These are phyloP conservation scores for Physcia stellaris DNA, from an alignment of 495 filamentous ascomycete genomes.

Conservation along the genomic window DNA sequence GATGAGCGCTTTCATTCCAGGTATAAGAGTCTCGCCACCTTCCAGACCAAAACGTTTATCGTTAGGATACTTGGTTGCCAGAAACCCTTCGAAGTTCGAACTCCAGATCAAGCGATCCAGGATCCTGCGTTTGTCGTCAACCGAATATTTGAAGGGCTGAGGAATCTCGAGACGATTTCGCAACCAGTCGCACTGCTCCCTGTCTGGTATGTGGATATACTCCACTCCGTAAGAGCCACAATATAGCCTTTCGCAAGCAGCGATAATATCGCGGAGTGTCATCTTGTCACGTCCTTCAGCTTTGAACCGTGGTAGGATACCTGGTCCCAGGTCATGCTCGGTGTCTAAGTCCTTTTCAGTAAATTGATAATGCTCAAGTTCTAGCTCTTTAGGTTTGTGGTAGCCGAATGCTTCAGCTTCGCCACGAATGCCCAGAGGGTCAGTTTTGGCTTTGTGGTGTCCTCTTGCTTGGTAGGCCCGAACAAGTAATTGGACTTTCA, in stretches of 20 bases:
- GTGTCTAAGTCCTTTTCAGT: slow-evolving; percentile 87
- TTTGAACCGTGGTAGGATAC: slow-evolving; percentile 90
- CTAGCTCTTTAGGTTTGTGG: slow-evolving; percentile 79
- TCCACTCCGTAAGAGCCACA: slow-evolving; percentile 93
- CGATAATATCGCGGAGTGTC: slow-evolving; percentile 89
- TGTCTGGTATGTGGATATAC: slow-evolving; percentile 96
- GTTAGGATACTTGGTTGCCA: slow-evolving; percentile 95
- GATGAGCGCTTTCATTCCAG: slow-evolving; percentile 98
- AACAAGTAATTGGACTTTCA: slow-evolving; percentile 94
- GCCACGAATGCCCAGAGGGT: slow-evolving; percentile 85
- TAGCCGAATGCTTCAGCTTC: slow-evolving; percentile 77
- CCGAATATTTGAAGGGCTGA: slow-evolving; percentile 83
- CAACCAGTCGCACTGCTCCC: slow-evolving; percentile 97
- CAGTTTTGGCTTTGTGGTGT: slow-evolving; percentile 95
- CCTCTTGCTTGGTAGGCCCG: slow-evolving; percentile 96
- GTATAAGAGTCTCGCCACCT: slow-evolving; percentile 89
- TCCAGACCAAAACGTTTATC: slow-evolving; percentile 98
- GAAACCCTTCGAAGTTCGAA: slow-evolving; percentile 88
- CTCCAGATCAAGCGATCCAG: slow-evolving; percentile 97
- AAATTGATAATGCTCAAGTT: slow-evolving; percentile 86
- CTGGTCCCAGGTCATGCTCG: slow-evolving; percentile 84
- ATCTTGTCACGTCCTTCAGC: slow-evolving; percentile 81
- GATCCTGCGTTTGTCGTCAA: slow-evolving; percentile 94
- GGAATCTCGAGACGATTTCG: slow-evolving; percentile 88
- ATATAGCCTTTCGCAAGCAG: slow-evolving; percentile 86